Evolutionary conservation across 1,284 basidiomycete species (phyloP), one percentile per base, ranked within the genome.

Genomic region (Heterobasidion annosum): DNA sequence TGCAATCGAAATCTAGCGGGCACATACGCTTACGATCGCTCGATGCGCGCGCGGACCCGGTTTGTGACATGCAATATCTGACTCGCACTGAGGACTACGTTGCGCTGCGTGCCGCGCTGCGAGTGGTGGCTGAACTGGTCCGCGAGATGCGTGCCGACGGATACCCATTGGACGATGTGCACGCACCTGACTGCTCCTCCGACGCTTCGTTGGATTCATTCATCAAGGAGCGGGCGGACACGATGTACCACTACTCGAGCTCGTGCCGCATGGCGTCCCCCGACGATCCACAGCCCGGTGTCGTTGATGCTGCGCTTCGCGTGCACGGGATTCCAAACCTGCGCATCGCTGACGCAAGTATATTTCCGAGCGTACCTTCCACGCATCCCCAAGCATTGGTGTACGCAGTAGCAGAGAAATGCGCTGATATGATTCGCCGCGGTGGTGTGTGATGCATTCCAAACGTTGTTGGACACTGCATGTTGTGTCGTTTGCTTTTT

Each of bases 11-110:
- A 34, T 60, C 60, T 4, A 12, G 33, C 2, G 60, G 60, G 18
- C 46, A 10, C 4, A 35, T 61, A 5, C 55, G 55, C 13, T 42
- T 73, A 19, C 65, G 63, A 1, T 65, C 64, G 9, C 35, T 57
- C 19, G 58, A 72, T 58, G 69, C 70, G 2, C 54, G 51, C 12
- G 65, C 63, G n/a, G 66, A 68, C 50, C 71, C 71, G 1, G 53
- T 65, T 50, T 57, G 69, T 35, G 64, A 72, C 49, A 69, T 70
- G 56, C 59, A 62, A 19, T 72, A 71, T 59, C 68, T 73, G 57
- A 61, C 59, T 25, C 58, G 65, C 37, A n/a, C 43, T 9, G 53
- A 52, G 33, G 61, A 63, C 48, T 19, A 12, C 18, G 34, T 18
- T n/a, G 53, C 67, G 37, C 61, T 73, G 34, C 63, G 72, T n/a